Percentiles rank a stretch among this genome's conserved stretches.
phyloP scores from a whole-genome alignment of 306 rosid genomes.

The Nissolia schottii region DNA sequence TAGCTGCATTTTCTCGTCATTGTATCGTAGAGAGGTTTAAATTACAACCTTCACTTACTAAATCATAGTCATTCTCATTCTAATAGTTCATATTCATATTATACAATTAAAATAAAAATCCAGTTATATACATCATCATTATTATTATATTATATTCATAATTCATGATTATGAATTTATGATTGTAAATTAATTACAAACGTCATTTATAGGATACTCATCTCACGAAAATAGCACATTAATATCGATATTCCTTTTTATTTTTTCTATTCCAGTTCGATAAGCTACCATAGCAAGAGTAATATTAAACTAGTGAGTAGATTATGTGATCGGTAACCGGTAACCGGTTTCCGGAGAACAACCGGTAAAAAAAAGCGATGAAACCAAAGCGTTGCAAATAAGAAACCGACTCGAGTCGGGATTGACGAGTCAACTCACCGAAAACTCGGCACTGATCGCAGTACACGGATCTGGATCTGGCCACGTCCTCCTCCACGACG shows the following conservation, averaged over 20 bases:
- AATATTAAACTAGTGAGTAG: too few species aligned
- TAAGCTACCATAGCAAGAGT: background rate
- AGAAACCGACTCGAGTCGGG: constrained; percentile 18
- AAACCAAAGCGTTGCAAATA: constrained; percentile 28
- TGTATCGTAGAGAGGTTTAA: background rate
- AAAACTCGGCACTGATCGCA: constrained; percentile 99
- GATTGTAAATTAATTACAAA: background rate
- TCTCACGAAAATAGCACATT: constrained; percentile 14
- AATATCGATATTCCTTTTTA: background rate
- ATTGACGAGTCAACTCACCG: constrained; percentile 72
- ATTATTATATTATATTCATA: background rate
- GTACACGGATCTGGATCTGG: constrained; percentile 80
- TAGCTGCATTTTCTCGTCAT: constrained; percentile 19
- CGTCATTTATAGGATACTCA: too few species aligned
- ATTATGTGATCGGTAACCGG: constrained; percentile 11
- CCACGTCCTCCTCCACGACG: constrained; percentile 85
- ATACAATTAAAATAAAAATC: too few species aligned
- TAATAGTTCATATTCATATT: too few species aligned
- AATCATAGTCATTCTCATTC: background rate
- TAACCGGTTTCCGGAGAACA: constrained; percentile 33
- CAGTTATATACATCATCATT: background rate
- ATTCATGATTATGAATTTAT: background rate
- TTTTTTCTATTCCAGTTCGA: background rate
- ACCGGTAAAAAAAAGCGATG: constrained; percentile 31
- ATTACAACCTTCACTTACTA: background rate